Percentiles rank a stretch among this genome's conserved stretches.
phyloP scores from a whole-genome alignment of 2,329 filamentous ascomycete genomes.

The Ophiocordyceps robertsii region DNA sequence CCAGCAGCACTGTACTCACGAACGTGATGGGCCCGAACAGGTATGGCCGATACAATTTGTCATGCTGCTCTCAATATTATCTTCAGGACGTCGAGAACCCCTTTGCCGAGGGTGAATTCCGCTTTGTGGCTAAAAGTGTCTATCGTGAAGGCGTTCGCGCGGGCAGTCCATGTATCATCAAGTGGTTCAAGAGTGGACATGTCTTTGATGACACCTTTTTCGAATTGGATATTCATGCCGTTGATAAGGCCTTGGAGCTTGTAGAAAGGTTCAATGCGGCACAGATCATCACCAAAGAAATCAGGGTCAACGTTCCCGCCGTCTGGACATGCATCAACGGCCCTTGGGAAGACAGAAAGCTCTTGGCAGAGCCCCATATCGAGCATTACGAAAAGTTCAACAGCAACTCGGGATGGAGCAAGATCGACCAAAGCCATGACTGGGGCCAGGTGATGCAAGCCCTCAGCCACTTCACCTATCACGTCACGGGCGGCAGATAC shows the following conservation, averaged over 20 bases:
- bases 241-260: slow-evolving; percentile 19
- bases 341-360: slow-evolving; percentile 7
- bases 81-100: slow-evolving; percentile 1
- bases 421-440: slow-evolving; percentile 8
- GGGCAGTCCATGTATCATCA: slow-evolving; percentile 19
- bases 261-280: slow-evolving; percentile 21
- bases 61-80: not conserved
- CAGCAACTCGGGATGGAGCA: slow-evolving; percentile 29
- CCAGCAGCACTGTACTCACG: too few species aligned
- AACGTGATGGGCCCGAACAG: too few species aligned
- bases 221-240: slow-evolving; percentile 21
- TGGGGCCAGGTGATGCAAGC: slow-evolving; percentile 26
- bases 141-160: slow-evolving; percentile 16
- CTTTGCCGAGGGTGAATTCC: slow-evolving; percentile 5
- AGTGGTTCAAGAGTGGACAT: slow-evolving; percentile 24
- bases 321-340: slow-evolving; percentile 15
- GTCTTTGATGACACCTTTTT: slow-evolving; percentile 21
- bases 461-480: slow-evolving; percentile 29
- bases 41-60: slow-evolving; percentile 7
- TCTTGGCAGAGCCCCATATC: slow-evolving; percentile 24
- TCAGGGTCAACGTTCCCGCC: slow-evolving; percentile 21
- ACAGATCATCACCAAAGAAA: slow-evolving; percentile 12
- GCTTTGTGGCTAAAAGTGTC: slow-evolving; percentile 8
- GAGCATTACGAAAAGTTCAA: slow-evolving; percentile 29
- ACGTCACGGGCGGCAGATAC: slow-evolving; percentile 19